Evolutionary conservation across 139 green algal species (phyloP).

Genomic region (Marvania coccoides): DNA sequence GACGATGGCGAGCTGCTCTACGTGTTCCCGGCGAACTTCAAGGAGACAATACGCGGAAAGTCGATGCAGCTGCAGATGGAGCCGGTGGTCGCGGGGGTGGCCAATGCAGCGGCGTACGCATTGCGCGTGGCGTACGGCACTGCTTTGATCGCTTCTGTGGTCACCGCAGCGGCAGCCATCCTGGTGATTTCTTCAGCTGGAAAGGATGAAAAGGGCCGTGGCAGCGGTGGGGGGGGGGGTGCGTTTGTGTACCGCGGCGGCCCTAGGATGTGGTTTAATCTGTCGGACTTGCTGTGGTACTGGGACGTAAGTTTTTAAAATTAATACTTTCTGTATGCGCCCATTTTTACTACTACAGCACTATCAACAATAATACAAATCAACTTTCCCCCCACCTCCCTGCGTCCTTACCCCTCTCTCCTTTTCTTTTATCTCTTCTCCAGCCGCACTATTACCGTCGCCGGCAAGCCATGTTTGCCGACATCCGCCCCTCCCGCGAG

Average conservation of each 20-base stretch:
- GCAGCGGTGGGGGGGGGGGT: not conserved
- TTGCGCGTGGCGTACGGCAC: conserved; percentile 78
- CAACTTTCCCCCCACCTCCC: no score
- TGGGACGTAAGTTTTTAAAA: conserved; percentile 24
- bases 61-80: conserved; percentile 54
- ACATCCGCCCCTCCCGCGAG: not conserved
- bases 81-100: conserved; percentile 36
- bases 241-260: not conserved
- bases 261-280: conserved; percentile 16
- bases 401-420: no score
- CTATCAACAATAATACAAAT: no score
- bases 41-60: conserved; percentile 37
- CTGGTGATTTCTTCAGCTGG: conserved; percentile 18
- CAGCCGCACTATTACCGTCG: conserved; percentile 61
- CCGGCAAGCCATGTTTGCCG: conserved; percentile 1
- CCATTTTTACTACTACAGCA: conserved; percentile 54
- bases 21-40: conserved; percentile 60
- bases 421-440: no score
- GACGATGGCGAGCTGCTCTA: conserved; percentile 83
- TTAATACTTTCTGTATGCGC: conserved; percentile 35
- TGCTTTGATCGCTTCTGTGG: conserved; percentile 63
- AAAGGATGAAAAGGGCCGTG: not conserved
- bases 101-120: conserved; percentile 37
- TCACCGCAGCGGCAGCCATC: conserved; percentile 49
- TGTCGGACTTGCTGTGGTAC: conserved; percentile 21